Evolutionary conservation across 163 green algal species (phyloP).

Genomic region (Coccomyxa subellipsoidea): DNA sequence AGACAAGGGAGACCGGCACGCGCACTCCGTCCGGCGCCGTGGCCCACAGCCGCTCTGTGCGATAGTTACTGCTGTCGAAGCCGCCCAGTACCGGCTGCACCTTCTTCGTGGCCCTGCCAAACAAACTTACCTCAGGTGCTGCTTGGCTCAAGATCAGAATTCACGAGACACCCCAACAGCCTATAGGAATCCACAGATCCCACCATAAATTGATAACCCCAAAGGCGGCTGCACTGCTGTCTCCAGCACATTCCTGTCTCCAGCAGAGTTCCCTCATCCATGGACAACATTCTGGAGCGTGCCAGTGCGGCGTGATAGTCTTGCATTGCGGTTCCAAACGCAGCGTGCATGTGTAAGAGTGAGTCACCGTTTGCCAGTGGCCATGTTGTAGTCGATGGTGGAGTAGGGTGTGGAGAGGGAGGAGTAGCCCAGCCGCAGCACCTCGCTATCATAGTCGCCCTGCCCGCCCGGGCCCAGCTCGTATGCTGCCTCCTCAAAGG

Average conservation of each 20-base stretch:
- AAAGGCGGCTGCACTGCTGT: no score
- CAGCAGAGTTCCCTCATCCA: no score
- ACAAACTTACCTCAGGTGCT: no score
- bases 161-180: no score
- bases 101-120: constrained; percentile 37
- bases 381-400: constrained; percentile 77
- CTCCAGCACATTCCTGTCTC: no score
- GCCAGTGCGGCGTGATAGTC: no score
- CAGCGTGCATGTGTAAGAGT: not conserved
- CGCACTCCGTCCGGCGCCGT: constrained; percentile 64
- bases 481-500: constrained; percentile 75
- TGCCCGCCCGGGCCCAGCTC: constrained; percentile 45
- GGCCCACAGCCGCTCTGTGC: constrained; percentile 74
- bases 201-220: no score
- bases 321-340: no score
- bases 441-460: constrained; percentile 47
- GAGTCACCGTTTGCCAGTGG: constrained; percentile 41
- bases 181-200: no score
- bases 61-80: constrained; percentile 73
- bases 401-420: constrained; percentile 72
- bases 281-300: no score
- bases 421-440: constrained; percentile 74
- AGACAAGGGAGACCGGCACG: constrained; percentile 79
- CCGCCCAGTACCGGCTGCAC: constrained; percentile 78
- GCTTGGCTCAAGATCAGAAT: no score